Evolutionary conservation across 345 rosid genomes (phyloP), one percentile per base, ranked within the genome.

Genomic region (Moringa oleifera): DNA sequence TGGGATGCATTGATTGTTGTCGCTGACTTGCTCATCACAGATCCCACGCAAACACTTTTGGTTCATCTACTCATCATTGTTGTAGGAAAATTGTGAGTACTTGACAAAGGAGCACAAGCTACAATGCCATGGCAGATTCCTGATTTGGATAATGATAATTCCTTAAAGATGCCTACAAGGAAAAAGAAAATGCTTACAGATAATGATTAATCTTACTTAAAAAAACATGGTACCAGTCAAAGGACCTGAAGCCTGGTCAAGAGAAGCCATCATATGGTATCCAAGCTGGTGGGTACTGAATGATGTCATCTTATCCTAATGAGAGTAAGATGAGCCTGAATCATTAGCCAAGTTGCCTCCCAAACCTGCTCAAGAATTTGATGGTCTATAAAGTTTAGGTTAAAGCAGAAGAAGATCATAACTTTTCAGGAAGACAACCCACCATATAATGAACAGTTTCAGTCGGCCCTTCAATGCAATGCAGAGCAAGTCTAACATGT

Each of bases 1-100:
- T 61, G 63, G 63, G 71, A 25, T 67, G 59, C 50, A 61, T 45
- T 52, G 49, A 66, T 72, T 61, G 66, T 15, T 72, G 75, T 65
- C 61, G 63, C 57, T 55, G 75, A 71, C 59, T 56, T 41, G 51
- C 33, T 25, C 31, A 20, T 36, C 36, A 4, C 11, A 11, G 55
- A 23, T 52, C 25, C 57, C 63, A 16, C n/a, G 33, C 54, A 33
- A 18, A 54, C 19, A 65, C 6, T 37, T 45, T 47, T 3, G 54
- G 23, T 1, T 51, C 37, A 22, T 61, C 61, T 4, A 21, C 58
- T 55, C 58, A 71, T 71, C 67, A 66, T 66, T 71, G n/a, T n/a
- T n/a, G n/a, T n/a, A n/a, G n/a, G n/a, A n/a, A 28, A 28, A 28
- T 28, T 18, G 21, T 53, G 25, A 28, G 23, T 19, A 41, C 10